Evolutionary conservation across 257 asterid species (phyloP), one percentile per base, ranked within the genome.

Genomic region (Penstemon davidsonii): DNA sequence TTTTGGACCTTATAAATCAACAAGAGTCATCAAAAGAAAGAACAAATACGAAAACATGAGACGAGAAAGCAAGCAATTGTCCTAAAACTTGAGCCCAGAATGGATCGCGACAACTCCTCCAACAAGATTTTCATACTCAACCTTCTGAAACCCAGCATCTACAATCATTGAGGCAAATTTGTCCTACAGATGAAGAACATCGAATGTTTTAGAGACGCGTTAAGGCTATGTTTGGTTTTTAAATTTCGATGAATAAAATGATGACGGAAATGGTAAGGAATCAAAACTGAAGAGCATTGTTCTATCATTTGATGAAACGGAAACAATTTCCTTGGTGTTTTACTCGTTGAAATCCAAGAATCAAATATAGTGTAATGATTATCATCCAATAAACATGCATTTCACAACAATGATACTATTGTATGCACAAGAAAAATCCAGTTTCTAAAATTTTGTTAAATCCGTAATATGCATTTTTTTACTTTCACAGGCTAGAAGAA

Each of bases 31-130:
- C 46, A 9, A 8, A 40, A 11, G 40, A 44, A 8, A 2, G 55
- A 45, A 18, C n/a, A 1, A 18, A 19, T 0, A 10, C 8, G 60
- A 41, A 36, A 43, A 55, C 13, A 37, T 4, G 9, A 36, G 8
- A 5, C 4, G 18, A 43, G 15, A n/a, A 8, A 38, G 8, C 58
- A 38, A 4, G 67, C 41, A 25, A 37, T 6, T 60, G 53, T 51
- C 64, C 80, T 85, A 88, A 43, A 93, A 78, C 80, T 93, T 93
- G 46, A 90, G 72, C 68, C 90, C 96, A 1, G 97, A 93, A 77
- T 93, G 97, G 74, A 93, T 84, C 51, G 98, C 92, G 6, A 87
- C 95, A n/a, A 93, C 97, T 55, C 98, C 97, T 62, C 95, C 96
- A 9, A 90, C 95, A 41, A 93, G 94, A 71, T 88, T 93, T 80